Evolutionary conservation across 2,329 filamentous ascomycete genomes (phyloP).

Genomic region (Penicillium aurantiogriseum): DNA sequence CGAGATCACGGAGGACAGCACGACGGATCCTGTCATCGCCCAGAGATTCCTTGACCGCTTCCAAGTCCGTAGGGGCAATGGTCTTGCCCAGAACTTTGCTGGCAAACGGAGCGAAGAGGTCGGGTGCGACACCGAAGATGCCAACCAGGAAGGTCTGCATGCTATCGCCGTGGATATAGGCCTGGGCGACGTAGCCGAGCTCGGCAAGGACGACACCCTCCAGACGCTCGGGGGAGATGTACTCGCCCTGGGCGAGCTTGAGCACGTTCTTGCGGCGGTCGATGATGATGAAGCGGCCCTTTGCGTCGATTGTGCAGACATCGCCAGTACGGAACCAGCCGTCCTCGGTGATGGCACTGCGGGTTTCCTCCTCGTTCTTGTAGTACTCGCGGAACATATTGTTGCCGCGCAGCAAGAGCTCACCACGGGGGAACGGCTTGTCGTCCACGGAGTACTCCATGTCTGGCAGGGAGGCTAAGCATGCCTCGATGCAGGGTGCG

Average conservation of each 20-base stretch:
- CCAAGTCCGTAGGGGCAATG: conserved; percentile 63
- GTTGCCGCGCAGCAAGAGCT: conserved; percentile 80
- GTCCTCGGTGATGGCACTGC: conserved; percentile 75
- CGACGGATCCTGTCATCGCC: conserved; percentile 68
- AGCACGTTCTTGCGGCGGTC: conserved; percentile 99
- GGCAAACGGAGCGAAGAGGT: conserved; percentile 77
- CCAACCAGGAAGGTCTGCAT: conserved; percentile 78
- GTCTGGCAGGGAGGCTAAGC: conserved; percentile 82
- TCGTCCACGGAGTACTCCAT: conserved; percentile 90
- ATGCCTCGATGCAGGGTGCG: conserved; percentile 67
- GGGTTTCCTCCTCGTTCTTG: conserved; percentile 84
- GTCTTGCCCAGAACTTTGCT: conserved; percentile 69
- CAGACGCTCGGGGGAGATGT: conserved; percentile 94
- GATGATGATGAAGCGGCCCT: conserved; percentile 87
- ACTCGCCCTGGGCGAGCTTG: conserved; percentile 96
- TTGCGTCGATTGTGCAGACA: conserved; percentile 77
- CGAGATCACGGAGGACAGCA: conserved; percentile 75
- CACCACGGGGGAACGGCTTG: conserved; percentile 84
- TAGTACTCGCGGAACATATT: conserved; percentile 82
- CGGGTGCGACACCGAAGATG: conserved; percentile 84
- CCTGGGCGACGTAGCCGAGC: conserved; percentile 72
- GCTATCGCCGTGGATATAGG: conserved; percentile 87
- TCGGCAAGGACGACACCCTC: conserved; percentile 91
- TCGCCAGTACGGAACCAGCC: conserved; percentile 98
- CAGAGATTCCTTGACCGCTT: conserved; percentile 65